Base-by-base conservation (phyloP, 2,329 filamentous ascomycete genomes). In the Colletotrichum karsti region DNA sequence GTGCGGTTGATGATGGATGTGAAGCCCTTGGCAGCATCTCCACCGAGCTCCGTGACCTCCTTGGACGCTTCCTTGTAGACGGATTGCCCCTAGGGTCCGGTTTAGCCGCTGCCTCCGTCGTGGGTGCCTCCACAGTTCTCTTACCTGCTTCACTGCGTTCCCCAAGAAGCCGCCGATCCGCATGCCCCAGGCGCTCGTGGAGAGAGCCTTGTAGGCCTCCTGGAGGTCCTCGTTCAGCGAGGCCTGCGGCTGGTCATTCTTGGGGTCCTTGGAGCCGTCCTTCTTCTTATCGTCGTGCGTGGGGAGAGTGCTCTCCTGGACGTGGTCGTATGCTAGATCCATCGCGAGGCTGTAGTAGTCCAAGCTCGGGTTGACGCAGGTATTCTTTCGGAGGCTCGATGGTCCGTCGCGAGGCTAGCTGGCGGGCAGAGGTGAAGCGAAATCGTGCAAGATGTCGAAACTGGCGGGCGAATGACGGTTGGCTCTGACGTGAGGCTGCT, bases 301-400 rank as follows among this genome's bases (percentile, higher is more conserved):
- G 41, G 88, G 85, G 70, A 93, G 87, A 57, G 90, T 88, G 78
- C 96, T 91, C 83, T 97, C 94, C 78, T 94, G 91, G 75, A 98
- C 97, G 80, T 97, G 94, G 77, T 99, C 96, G 87, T 98, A 99
- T 48, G 95, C 95, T 76, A 97, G 87, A 88, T 99, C 96, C 96
- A 99, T 98, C 72, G 71, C 65, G 41, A 59, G 37, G 46, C 46
- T 57, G 30, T 10, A 6, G 18, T n/a, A 35, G 39, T 55, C 37
- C 53, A 39, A 63, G 51, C 60, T 57, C 13, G 30, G 54, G 15
- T 33, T 15, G 37, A 53, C 37, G 22, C 15, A 37, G 46, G 15
- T 41, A 15, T 54, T 57, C 20, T 44, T 5, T 44, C 10, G 60
- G 28, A 18, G 37, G 9, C 59, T 53, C 12, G 30, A 53, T 75